Conservation (phyloP, 345 rosid genomes). For the Melastoma malabathricum region DNA sequence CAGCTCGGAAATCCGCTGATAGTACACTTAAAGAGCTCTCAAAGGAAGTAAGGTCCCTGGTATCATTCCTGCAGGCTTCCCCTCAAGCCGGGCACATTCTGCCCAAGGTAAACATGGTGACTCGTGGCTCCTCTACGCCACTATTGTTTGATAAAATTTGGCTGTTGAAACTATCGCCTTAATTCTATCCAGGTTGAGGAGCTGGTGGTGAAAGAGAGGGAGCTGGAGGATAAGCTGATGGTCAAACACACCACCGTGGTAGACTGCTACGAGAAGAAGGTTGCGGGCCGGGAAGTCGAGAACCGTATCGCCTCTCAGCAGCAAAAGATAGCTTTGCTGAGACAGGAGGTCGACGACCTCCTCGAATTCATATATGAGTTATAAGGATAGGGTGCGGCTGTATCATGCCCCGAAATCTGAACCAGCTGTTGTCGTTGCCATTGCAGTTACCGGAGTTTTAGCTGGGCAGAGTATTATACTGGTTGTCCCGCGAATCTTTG, state of each 20-base stretch:
- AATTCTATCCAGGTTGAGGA: slow-evolving; percentile 58
- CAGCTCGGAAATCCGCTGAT: slow-evolving; percentile 73
- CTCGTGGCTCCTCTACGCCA: background rate
- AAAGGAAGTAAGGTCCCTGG: slow-evolving; percentile 53
- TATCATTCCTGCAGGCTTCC: slow-evolving; percentile 56
- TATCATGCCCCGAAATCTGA: too few species aligned
- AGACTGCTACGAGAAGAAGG: slow-evolving; percentile 57
- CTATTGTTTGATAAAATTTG: background rate
- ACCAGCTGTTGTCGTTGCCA: too few species aligned
- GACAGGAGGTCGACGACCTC: slow-evolving; percentile 82
- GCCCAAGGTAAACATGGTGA: slow-evolving; percentile 41
- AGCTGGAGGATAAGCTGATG: slow-evolving; percentile 70
- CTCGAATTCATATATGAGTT: slow-evolving; percentile 69
- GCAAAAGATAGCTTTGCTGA: slow-evolving; percentile 50
- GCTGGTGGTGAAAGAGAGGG: slow-evolving; percentile 69
- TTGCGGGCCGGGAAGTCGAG: slow-evolving; percentile 58
- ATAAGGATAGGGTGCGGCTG: slow-evolving; percentile 6
- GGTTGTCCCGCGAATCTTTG: too few species aligned
- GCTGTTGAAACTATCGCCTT: background rate
- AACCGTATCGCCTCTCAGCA: slow-evolving; percentile 55
- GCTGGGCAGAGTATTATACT: too few species aligned
- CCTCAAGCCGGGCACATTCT: slow-evolving; percentile 53
- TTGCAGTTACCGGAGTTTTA: too few species aligned
- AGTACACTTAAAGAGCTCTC: slow-evolving; percentile 59
- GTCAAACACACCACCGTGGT: slow-evolving; percentile 50